Evolutionary conservation across 176 grass and related monocot species (phyloP).

Genomic region (Tillandsia fasciculata): DNA sequence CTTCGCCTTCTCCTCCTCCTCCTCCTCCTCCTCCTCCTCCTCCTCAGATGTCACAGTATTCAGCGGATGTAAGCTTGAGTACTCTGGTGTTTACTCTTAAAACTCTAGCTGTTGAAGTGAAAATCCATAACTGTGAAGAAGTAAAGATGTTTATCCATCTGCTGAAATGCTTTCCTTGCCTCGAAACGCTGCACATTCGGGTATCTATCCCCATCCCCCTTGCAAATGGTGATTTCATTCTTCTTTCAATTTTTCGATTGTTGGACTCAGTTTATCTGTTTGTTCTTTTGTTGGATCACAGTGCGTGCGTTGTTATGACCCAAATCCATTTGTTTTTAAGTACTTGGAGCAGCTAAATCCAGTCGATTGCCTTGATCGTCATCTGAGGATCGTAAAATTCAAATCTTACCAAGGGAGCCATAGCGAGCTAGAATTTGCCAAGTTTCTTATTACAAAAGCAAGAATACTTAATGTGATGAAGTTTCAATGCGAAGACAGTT

Average conservation of each 20-base stretch:
- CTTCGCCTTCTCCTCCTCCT: background rate
- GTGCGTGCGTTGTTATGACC: background rate
- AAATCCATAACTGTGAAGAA: conserved; percentile 33
- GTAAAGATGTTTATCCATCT: conserved; percentile 35
- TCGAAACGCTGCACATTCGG: conserved; percentile 39
- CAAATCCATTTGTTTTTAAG: background rate
- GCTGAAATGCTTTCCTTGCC: conserved; percentile 47
- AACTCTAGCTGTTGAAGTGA: conserved; percentile 33
- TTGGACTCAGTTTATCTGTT: too few species aligned
- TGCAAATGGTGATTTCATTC: too few species aligned
- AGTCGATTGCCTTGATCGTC: conserved; percentile 7
- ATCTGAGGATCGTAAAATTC: conserved; percentile 3
- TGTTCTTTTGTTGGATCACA: too few species aligned
- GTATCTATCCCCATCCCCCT: background rate
- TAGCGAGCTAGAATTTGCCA: conserved; percentile 9
- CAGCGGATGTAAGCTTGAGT: conserved; percentile 30
- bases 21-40: background rate
- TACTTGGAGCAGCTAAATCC: conserved; percentile 12
- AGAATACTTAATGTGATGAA: conserved; percentile 1
- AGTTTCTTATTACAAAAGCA: conserved; percentile 15
- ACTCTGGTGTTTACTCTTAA: conserved; percentile 32
- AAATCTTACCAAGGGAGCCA: conserved; percentile 7
- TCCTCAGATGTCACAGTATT: conserved; percentile 24
- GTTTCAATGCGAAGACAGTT: background rate
- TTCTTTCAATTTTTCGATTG: too few species aligned